These are phyloP conservation scores for Cucurbita maxima DNA, from an alignment of 306 rosid species.

Conservation along the genomic window DNA sequence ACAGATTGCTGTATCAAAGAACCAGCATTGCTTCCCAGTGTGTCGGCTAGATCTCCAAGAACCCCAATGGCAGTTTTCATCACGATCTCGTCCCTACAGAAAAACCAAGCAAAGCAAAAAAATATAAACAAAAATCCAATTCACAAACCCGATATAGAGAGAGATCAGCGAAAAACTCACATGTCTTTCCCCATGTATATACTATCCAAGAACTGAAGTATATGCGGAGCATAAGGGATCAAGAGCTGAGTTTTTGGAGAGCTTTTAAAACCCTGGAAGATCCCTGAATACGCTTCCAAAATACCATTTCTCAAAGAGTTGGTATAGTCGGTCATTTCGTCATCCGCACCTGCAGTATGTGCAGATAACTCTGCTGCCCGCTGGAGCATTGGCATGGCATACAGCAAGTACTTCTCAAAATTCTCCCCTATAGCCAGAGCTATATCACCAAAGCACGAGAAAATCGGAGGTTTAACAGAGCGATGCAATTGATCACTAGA, in stretches of 20 bases:
- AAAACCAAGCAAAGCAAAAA: not conserved
- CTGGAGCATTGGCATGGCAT: slow-evolving; percentile 98
- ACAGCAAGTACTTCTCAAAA: slow-evolving; percentile 76
- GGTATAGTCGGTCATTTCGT: slow-evolving; percentile 82
- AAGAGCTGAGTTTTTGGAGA: slow-evolving; percentile 69
- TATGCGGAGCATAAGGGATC: slow-evolving; percentile 76
- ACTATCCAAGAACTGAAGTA: slow-evolving; percentile 84
- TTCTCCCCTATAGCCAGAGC: slow-evolving; percentile 90
- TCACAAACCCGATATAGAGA: not conserved
- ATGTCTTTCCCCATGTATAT: slow-evolving; percentile 74
- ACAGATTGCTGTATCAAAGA: slow-evolving; percentile 67
- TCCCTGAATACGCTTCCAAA: slow-evolving; percentile 87
- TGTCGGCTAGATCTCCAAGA: slow-evolving; percentile 89
- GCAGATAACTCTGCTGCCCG: slow-evolving; percentile 90
- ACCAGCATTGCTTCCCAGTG: slow-evolving; percentile 56
- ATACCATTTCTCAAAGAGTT: slow-evolving; percentile 86
- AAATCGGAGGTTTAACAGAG: slow-evolving; percentile 90
- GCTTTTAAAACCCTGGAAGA: slow-evolving; percentile 90
- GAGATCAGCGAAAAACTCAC: slow-evolving; percentile 26
- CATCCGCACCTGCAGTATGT: slow-evolving; percentile 57
- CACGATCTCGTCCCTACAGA: slow-evolving; percentile 72
- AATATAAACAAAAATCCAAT: not conserved
- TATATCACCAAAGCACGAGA: slow-evolving; percentile 91
- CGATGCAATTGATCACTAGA: slow-evolving; percentile 89
- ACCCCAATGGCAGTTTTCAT: slow-evolving; percentile 82